Evolutionary conservation across 2,329 filamentous ascomycete species (phyloP).

Genomic region (Xylaria sp.): DNA sequence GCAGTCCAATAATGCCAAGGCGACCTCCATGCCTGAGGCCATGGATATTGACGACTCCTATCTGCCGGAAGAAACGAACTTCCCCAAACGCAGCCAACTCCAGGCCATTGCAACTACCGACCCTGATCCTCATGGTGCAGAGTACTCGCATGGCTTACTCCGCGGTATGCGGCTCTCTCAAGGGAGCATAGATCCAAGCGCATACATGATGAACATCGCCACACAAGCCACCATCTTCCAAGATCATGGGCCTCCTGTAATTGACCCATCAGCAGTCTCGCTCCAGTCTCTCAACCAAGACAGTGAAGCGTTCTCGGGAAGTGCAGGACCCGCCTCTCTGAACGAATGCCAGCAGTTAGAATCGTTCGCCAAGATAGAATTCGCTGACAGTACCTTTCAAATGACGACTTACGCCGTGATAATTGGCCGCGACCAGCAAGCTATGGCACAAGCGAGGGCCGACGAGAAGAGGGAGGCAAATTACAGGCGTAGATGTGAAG

Average conservation of each 20-base stretch:
- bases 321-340: conserved; percentile 33
- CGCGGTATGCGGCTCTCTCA: conserved; percentile 24
- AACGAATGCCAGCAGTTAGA: conserved; percentile 42
- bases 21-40: conserved; percentile 7
- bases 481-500: conserved; percentile 41
- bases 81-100: conserved; percentile 21
- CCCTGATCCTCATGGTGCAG: conserved; percentile 25
- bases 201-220: conserved; percentile 30
- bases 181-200: conserved; percentile 31
- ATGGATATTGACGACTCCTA: conserved; percentile 18
- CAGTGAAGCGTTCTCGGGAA: conserved; percentile 29
- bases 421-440: conserved; percentile 64
- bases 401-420: conserved; percentile 71
- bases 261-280: conserved; percentile 34
- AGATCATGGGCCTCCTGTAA: conserved; percentile 26
- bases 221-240: conserved; percentile 27
- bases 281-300: conserved; percentile 31
- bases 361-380: conserved; percentile 59
- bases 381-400: conserved; percentile 70
- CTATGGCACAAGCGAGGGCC: conserved; percentile 49
- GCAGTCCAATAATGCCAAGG: not conserved
- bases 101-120: conserved; percentile 33
- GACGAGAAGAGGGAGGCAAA: conserved; percentile 46
- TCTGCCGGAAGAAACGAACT: conserved; percentile 10
- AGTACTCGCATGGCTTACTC: conserved; percentile 23